Conservation (phyloP, 2,329 filamentous ascomycete genomes). For the Paecilomyces fulvus region DNA sequence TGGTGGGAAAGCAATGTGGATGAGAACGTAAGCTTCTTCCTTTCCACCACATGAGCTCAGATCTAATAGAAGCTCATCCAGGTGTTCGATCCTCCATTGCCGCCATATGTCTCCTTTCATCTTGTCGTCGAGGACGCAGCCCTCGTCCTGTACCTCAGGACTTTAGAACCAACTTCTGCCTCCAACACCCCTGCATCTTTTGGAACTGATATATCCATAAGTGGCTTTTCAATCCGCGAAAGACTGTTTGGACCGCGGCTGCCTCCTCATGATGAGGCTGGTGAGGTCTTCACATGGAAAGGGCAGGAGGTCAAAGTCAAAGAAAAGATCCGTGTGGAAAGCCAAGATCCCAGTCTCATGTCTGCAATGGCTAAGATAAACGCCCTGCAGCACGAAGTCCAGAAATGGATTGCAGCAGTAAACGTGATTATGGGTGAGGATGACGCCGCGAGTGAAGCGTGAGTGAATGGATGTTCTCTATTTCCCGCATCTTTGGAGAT, state of each 20-base stretch:
- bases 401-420: constrained; percentile 61
- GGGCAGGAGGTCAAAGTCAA: constrained; percentile 71
- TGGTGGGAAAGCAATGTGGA: constrained; percentile 51
- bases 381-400: constrained; percentile 65
- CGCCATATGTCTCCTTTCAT: constrained; percentile 62
- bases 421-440: constrained; percentile 68
- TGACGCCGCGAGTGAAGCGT: constrained; percentile 29
- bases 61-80: constrained; percentile 12
- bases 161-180: constrained; percentile 55
- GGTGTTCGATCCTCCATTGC: constrained; percentile 55
- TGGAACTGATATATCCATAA: constrained; percentile 56
- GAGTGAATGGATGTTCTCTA: neutral
- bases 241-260: constrained; percentile 44
- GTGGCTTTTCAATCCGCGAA: constrained; percentile 51
- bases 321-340: constrained; percentile 84
- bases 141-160: constrained; percentile 61
- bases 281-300: constrained; percentile 62
- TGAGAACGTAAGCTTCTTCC: constrained; percentile 45
- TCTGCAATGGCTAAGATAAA: constrained; percentile 74
- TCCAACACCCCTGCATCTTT: constrained; percentile 56
- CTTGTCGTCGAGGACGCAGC: constrained; percentile 61
- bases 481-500: neutral
- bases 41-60: constrained; percentile 7
- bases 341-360: constrained; percentile 77
- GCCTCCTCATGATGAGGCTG: constrained; percentile 70